phyloP scores from a whole-genome alignment of 1,284 basidiomycete species.

The Waitea zeae region DNA sequence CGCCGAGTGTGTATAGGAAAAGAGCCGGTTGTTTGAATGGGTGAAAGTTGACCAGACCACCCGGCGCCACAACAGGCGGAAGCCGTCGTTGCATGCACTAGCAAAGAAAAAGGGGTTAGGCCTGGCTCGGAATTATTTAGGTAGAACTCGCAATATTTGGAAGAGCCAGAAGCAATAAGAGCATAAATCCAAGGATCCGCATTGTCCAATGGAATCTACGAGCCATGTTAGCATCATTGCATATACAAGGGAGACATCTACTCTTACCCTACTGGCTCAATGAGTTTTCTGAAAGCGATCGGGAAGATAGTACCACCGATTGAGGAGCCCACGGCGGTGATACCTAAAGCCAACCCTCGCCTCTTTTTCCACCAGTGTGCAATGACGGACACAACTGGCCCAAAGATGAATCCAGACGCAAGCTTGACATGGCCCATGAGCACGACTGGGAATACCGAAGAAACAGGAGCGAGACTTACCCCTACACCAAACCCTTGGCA shows the following conservation, averaged over 20 bases:
- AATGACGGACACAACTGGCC: slow-evolving; percentile 21
- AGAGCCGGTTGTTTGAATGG: slow-evolving; percentile 30
- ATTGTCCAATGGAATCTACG: slow-evolving; percentile 43
- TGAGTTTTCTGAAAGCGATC: slow-evolving; percentile 20
- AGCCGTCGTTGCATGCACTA: slow-evolving; percentile 30
- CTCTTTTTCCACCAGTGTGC: slow-evolving; percentile 31
- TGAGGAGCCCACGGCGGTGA: slow-evolving; percentile 22
- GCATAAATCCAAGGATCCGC: slow-evolving; percentile 38
- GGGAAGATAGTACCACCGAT: slow-evolving; percentile 27
- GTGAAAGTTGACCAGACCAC: slow-evolving; percentile 29
- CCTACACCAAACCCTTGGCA: slow-evolving; percentile 27
- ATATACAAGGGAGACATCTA: slow-evolving; percentile 5
- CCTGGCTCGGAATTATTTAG: too few relatives aligned
- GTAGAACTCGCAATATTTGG: too few relatives aligned
- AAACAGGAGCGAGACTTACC: too few relatives aligned
- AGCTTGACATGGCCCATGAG: too few relatives aligned
- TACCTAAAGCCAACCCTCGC: slow-evolving; percentile 21
- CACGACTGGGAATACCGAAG: too few relatives aligned
- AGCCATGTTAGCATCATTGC: slow-evolving; percentile 1
- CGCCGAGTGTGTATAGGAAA: slow-evolving; percentile 23
- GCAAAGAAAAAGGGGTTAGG: background rate
- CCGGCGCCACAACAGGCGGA: slow-evolving; percentile 26
- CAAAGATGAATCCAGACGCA: slow-evolving; percentile 22
- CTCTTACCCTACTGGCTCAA: slow-evolving; percentile 18
- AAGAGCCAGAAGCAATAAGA: slow-evolving; percentile 21